Percentiles rank a stretch among this genome's conserved stretches.
Evolutionary conservation across 208 protist genomes (phyloP).

Genomic region (Leishmania amazonensis): DNA sequence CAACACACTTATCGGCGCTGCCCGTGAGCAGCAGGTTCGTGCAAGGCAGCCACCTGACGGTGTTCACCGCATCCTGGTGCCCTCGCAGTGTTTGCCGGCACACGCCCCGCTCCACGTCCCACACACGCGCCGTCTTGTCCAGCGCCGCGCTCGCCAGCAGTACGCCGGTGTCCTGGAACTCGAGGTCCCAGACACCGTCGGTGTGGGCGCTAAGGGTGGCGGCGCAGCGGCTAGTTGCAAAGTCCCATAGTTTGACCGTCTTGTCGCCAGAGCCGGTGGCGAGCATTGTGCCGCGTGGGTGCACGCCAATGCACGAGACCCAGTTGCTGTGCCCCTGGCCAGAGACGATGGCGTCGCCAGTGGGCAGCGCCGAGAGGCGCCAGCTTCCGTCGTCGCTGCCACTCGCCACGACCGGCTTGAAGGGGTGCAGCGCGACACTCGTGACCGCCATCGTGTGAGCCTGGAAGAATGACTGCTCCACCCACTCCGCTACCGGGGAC

Average conservation of each 20-base stretch:
- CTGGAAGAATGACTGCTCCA: slow-evolving; percentile 67
- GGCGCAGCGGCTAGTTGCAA: slow-evolving; percentile 85
- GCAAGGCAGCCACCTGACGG: slow-evolving; percentile 92
- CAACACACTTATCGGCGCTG: slow-evolving; percentile 97
- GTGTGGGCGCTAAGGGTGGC: slow-evolving; percentile 94
- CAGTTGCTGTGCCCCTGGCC: slow-evolving; percentile 96
- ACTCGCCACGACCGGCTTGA: slow-evolving; percentile 95
- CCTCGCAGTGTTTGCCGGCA: slow-evolving; percentile 94
- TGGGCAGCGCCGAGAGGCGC: slow-evolving; percentile 93
- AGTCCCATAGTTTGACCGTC: slow-evolving; percentile 97
- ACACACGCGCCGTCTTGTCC: slow-evolving; percentile 96
- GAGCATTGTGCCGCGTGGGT: slow-evolving; percentile 93
- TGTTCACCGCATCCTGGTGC: slow-evolving; percentile 96
- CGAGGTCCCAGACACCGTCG: slow-evolving; percentile 94
- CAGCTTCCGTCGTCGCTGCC: slow-evolving; percentile 96
- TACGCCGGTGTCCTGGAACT: slow-evolving; percentile 94
- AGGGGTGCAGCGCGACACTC: slow-evolving; percentile 91
- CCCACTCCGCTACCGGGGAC: slow-evolving; percentile 53
- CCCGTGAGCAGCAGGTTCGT: slow-evolving; percentile 95
- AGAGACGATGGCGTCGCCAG: slow-evolving; percentile 94
- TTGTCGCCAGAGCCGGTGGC: slow-evolving; percentile 96
- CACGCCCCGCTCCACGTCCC: slow-evolving; percentile 87
- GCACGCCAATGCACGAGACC: slow-evolving; percentile 87
- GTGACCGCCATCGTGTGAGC: slow-evolving; percentile 91
- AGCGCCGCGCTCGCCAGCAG: slow-evolving; percentile 92